These are phyloP conservation scores for Larix kaempferi DNA, from an alignment of 75 land plant genomes.

Conservation along the genomic window DNA sequence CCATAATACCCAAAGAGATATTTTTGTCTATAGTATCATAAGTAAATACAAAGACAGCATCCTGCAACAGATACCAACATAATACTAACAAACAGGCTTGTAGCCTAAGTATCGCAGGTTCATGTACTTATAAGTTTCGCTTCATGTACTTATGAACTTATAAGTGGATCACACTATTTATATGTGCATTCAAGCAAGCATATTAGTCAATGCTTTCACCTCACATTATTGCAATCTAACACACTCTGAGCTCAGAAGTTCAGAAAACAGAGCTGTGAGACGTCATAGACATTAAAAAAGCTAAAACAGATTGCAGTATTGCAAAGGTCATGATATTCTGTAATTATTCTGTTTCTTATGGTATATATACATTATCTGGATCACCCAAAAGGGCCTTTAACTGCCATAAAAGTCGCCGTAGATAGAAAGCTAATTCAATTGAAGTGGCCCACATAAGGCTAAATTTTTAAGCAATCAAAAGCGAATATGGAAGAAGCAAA, in stretches of 20 bases:
- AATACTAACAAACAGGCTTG: neutral
- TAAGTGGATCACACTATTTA: neutral
- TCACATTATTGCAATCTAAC: neutral
- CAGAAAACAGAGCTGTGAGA: too few species aligned
- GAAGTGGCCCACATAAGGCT: too few species aligned
- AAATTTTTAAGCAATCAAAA: too few species aligned
- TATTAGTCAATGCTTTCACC: neutral
- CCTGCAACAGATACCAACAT: neutral
- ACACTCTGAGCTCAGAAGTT: neutral
- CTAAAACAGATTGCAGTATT: too few species aligned
- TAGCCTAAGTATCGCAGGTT: conserved; percentile 2
- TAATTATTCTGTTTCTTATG: too few species aligned
- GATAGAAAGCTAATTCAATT: too few species aligned
- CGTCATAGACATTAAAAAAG: too few species aligned
- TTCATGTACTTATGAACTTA: neutral
- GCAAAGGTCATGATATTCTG: too few species aligned
- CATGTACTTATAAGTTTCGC: neutral
- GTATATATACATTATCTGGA: too few species aligned
- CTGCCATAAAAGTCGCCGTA: too few species aligned
- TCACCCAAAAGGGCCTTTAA: too few species aligned
- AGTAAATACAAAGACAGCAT: neutral
- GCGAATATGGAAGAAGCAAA: too few species aligned
- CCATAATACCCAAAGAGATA: neutral
- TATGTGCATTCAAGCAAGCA: neutral
- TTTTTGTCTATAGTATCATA: neutral